Evolutionary conservation across 345 rosid species (phyloP).

Genomic region (Gossypium mustelinum): DNA sequence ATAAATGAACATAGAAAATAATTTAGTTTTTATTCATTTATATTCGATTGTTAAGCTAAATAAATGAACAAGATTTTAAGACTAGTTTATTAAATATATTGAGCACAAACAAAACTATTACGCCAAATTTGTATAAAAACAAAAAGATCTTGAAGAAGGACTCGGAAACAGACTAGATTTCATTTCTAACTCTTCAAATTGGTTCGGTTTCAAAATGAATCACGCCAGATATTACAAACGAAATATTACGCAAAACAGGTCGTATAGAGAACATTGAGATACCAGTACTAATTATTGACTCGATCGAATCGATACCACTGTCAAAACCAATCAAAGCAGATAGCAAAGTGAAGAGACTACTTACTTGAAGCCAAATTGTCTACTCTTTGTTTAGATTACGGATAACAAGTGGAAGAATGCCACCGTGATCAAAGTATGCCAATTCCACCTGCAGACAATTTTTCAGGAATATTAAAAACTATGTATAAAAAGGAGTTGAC

Average conservation of each 20-base stretch:
- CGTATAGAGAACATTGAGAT: neutral
- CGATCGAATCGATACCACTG: neutral
- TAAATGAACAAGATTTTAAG: no score
- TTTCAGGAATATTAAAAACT: neutral
- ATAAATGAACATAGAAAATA: no score
- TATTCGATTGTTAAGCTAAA: no score
- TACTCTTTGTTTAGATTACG: no score
- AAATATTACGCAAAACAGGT: neutral
- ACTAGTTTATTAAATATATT: no score
- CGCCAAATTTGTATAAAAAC: no score
- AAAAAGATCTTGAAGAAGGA: neutral
- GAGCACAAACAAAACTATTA: no score
- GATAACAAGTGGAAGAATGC: no score
- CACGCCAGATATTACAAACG: neutral
- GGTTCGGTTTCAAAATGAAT: neutral
- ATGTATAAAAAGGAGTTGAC: neutral
- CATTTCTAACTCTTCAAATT: neutral
- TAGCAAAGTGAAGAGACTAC: neutral
- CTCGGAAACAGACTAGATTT: neutral
- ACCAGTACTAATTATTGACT: neutral
- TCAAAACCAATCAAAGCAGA: neutral
- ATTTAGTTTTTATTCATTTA: no score
- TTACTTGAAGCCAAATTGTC: no score
- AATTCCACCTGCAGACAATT: constrained; percentile 55
- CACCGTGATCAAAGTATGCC: no score